Evolutionary conservation across 75 land plant genomes (phyloP).

Genomic region (Larix kaempferi): DNA sequence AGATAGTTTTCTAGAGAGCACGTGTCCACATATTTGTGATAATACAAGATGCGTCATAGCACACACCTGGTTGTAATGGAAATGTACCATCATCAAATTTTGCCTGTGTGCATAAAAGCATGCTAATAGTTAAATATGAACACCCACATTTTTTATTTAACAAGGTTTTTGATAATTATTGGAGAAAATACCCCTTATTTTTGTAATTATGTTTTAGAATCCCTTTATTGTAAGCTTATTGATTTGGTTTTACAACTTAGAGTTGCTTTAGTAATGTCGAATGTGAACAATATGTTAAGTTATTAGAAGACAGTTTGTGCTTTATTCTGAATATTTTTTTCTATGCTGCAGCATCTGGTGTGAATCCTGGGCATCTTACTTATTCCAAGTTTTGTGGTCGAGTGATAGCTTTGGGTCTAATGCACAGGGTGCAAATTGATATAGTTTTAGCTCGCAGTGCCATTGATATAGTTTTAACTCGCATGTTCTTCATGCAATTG

Average conservation of each 20-base stretch:
- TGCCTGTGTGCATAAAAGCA: neutral
- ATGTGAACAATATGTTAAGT: neutral
- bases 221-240: neutral
- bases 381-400: slow-evolving; percentile 66
- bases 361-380: slow-evolving; percentile 62
- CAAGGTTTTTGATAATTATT: neutral
- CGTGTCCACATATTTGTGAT: neutral
- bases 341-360: slow-evolving; percentile 62
- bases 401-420: slow-evolving; percentile 59
- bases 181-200: neutral
- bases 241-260: neutral
- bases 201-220: neutral
- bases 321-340: neutral
- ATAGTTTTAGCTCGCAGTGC: slow-evolving; percentile 62
- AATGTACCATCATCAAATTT: neutral
- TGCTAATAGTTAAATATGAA: neutral
- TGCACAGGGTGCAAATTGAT: slow-evolving; percentile 73
- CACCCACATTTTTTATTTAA: neutral
- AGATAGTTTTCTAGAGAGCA: too few species aligned
- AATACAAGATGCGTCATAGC: neutral
- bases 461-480: too few species aligned
- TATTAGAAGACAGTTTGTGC: too few species aligned
- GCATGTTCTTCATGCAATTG: slow-evolving; percentile 63
- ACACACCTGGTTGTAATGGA: neutral
- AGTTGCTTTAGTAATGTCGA: neutral